phyloP scores from a whole-genome alignment of 495 filamentous ascomycete species.

The Trichocladium antarcticum region DNA sequence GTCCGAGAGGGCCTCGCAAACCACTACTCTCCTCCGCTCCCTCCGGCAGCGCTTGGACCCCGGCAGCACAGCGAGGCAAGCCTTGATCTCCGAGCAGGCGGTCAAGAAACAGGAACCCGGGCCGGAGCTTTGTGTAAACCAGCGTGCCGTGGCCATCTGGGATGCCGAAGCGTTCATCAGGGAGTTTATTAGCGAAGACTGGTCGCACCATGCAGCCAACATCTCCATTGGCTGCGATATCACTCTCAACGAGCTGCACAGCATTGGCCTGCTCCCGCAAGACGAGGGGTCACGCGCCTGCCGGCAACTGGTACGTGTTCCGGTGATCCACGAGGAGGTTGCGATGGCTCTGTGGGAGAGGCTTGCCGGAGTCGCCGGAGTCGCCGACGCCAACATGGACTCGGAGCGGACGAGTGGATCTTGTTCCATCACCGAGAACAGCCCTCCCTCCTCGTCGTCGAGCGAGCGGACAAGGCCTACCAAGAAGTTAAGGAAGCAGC shows the following conservation, averaged over 20 bases:
- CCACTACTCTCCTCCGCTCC: neutral
- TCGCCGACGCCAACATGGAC: no score
- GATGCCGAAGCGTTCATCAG: conserved; percentile 13
- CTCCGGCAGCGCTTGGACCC: neutral
- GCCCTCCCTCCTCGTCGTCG: no score
- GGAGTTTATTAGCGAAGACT: conserved; percentile 8
- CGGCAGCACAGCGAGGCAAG: neutral
- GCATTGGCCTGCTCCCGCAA: conserved; percentile 9
- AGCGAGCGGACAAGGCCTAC: no score
- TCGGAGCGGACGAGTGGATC: no score
- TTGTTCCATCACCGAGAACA: no score
- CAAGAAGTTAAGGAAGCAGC: no score
- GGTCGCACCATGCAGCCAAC: conserved; percentile 1
- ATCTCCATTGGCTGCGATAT: conserved; percentile 12
- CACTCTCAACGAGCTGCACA: conserved; percentile 10
- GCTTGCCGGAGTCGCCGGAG: conserved; percentile 2
- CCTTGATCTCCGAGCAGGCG: neutral
- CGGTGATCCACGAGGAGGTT: conserved; percentile 18
- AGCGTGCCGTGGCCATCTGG: neutral
- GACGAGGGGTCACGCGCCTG: conserved; percentile 8
- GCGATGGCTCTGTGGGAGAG: conserved; percentile 10
- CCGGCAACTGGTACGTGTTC: conserved; percentile 10
- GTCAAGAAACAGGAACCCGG: neutral
- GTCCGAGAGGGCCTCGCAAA: neutral
- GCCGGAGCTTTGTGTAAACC: neutral